Conservation (phyloP, 73 alveolate genomes). For the Halteria grandinella region DNA sequence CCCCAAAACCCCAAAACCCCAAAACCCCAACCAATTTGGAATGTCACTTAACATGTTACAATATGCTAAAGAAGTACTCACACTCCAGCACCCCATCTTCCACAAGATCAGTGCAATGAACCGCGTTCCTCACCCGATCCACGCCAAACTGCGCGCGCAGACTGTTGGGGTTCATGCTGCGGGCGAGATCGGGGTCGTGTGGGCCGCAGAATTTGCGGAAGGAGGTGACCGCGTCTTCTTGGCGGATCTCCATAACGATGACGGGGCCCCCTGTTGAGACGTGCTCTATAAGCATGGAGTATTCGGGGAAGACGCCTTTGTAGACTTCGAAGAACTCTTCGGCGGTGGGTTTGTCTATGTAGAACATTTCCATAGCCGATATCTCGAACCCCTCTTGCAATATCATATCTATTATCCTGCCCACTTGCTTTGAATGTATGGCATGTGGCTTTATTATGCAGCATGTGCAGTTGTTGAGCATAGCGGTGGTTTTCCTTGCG, state of each 20-base stretch:
- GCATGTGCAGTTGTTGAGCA: constrained; percentile 92
- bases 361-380: constrained; percentile 92
- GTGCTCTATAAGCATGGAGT: constrained; percentile 84
- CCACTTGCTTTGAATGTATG: constrained; percentile 85
- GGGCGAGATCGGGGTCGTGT: constrained; percentile 96
- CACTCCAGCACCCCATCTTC: constrained; percentile 97
- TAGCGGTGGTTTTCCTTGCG: constrained; percentile 55
- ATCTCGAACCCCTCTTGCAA: constrained; percentile 97
- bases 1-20: no score
- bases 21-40: no score
- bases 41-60: no score
- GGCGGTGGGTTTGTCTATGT: constrained; percentile 89
- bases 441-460: constrained; percentile 96
- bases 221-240: constrained; percentile 86
- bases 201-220: constrained; percentile 86
- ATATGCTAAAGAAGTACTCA: constrained; percentile 84
- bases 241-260: constrained; percentile 92
- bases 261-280: constrained; percentile 86
- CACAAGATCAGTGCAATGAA: constrained; percentile 96
- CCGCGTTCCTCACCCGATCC: constrained; percentile 89
- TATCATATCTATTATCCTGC: constrained; percentile 90
- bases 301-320: constrained; percentile 94
- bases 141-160: constrained; percentile 93
- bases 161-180: constrained; percentile 84
- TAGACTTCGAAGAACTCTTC: constrained; percentile 97